Evolutionary conservation across 2,329 filamentous ascomycete genomes (phyloP).

Genomic region (Phyllosticta citrichinensis): DNA sequence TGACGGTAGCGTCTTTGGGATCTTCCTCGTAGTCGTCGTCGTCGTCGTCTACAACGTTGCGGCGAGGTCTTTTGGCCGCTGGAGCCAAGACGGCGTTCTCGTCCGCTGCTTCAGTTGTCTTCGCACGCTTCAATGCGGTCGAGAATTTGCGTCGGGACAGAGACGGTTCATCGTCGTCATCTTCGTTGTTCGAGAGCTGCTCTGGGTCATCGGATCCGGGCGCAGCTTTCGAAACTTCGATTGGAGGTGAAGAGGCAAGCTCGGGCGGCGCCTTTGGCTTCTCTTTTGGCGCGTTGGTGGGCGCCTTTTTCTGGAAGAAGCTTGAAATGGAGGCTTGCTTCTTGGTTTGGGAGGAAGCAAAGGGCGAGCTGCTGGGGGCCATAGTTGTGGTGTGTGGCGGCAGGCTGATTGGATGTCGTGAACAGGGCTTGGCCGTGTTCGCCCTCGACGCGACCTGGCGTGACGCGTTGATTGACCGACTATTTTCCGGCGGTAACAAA

Average conservation of each 20-base stretch:
- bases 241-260: not conserved
- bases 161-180: not conserved
- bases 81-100: not conserved
- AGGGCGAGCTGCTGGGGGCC: constrained; percentile 27
- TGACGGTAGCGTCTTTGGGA: constrained; percentile 26
- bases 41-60: constrained; percentile 22
- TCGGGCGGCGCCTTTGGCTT: constrained; percentile 6
- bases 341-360: constrained; percentile 38
- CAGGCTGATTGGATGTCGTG: not conserved
- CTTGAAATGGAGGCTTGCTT: constrained; percentile 77
- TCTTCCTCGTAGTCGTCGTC: constrained; percentile 27
- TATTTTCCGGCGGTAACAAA: not conserved
- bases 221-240: not conserved
- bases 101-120: constrained; percentile 16
- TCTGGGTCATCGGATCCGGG: not conserved
- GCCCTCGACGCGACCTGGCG: not conserved
- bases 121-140: constrained; percentile 35
- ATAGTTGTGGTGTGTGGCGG: constrained; percentile 16
- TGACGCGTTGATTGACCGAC: not conserved
- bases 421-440: not conserved
- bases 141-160: constrained; percentile 18
- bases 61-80: constrained; percentile 1
- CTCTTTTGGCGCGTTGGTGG: constrained; percentile 20
- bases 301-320: constrained; percentile 55
- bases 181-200: not conserved